Evolutionary conservation across 768 basidiomycete genomes (phyloP), one percentile per base, ranked within the genome.

Genomic region (Lyophyllum atratum): DNA sequence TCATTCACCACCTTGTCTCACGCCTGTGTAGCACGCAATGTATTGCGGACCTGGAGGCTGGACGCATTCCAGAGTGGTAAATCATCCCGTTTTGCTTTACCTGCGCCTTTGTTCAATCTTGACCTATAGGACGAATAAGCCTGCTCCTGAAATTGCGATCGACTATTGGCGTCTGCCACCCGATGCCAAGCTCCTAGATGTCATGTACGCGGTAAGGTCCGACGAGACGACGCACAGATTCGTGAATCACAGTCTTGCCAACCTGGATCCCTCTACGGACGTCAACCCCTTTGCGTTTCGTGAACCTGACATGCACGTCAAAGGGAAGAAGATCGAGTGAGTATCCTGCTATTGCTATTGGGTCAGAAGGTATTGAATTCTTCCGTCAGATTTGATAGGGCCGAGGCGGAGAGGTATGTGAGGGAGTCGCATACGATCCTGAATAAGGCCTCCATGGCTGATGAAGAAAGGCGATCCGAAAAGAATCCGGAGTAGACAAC

Each of bases 181-280:
- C 2, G 72, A 89, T 63, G 90, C 93, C 0, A 94, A 83, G 64
- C 74, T 98, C 57, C 76, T 93, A 19, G 96, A 98, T 64, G 89
- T 96, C 46, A 80, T 98, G 48, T 92, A 92, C 66, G 94, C 93
- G 31, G 92, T 98, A 31, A 83, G 95, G 64, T 93, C 92, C 15
- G 95, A 98, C 71, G 95, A 98, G 70, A 84, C 90, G 0, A 94
- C 91, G 1, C 95, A 98, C 66, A 81, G 93, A 49, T 98, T 98
- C 66, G 93, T 96, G 61, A 98, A 98, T 72, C 96, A 98, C 75
- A 92, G 90, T 56, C 78, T 98, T 33, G 96, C 95, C 3, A 95
- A 94, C 73, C 79, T 99, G 49, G 76, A 92, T 61, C 77, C 80
- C 28, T 69, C 80, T 31, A 84, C 82, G 33, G 96, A 98, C 70